phyloP scores from a whole-genome alignment of 805 yeast species.

The Suhomyces vadensis region DNA sequence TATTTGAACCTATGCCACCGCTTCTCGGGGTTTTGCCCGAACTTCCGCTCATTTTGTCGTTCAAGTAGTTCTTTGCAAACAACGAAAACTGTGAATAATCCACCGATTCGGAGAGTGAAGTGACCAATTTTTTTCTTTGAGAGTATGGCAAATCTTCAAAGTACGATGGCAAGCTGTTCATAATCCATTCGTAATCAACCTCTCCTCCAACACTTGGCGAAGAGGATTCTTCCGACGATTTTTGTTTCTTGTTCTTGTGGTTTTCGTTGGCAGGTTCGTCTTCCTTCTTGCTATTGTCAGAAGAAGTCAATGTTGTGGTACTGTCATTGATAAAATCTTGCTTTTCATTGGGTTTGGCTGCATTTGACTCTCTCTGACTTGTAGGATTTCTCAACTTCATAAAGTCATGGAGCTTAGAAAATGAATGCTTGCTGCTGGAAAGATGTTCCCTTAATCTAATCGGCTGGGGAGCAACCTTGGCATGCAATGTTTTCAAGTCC shows the following conservation, averaged over 20 bases:
- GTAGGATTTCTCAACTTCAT: slow-evolving; percentile 21
- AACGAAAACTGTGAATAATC: slow-evolving; percentile 46
- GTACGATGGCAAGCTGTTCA: slow-evolving; percentile 51
- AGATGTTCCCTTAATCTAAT: slow-evolving; percentile 24
- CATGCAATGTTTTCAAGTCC: slow-evolving; percentile 43
- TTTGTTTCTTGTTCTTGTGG: slow-evolving; percentile 27
- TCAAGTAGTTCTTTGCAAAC: slow-evolving; percentile 38
- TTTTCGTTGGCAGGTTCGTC: slow-evolving; percentile 1
- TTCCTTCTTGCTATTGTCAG: slow-evolving; percentile 6
- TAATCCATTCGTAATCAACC: slow-evolving; percentile 40
- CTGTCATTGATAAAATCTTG: slow-evolving; percentile 3
- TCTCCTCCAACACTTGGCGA: slow-evolving; percentile 29
- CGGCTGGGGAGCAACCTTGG: slow-evolving; percentile 46
- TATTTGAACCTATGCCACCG: slow-evolving; percentile 15
- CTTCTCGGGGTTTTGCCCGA: slow-evolving; percentile 24
- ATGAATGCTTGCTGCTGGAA: slow-evolving; percentile 15
- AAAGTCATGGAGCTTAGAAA: slow-evolving; percentile 24
- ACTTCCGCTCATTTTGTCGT: slow-evolving; percentile 21
- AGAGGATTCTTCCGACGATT: slow-evolving; percentile 19
- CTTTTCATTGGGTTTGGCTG: slow-evolving; percentile 2
- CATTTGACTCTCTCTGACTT: neutral
- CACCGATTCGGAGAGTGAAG: slow-evolving; percentile 37
- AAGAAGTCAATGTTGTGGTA: slow-evolving; percentile 12
- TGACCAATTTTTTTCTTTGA: slow-evolving; percentile 51
- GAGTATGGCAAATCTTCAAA: slow-evolving; percentile 61